Percentiles rank a stretch among this genome's conserved stretches.
phyloP scores from a whole-genome alignment of 495 filamentous ascomycete genomes.

The Beverwykella pulmonaria region DNA sequence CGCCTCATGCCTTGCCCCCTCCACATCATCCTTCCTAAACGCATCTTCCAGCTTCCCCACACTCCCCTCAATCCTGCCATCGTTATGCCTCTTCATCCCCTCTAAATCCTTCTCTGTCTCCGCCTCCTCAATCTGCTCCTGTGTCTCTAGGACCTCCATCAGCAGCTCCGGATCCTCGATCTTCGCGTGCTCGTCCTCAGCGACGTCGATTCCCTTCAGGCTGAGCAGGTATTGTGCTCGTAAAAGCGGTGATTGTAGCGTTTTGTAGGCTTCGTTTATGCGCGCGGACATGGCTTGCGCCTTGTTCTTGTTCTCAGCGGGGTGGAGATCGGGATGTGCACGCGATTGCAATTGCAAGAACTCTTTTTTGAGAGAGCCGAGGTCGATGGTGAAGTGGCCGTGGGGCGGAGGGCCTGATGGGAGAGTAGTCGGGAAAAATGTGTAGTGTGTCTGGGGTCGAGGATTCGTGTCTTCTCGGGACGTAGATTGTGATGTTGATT shows the following conservation, averaged over 20 bases:
- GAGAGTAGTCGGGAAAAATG: slow-evolving; percentile 82
- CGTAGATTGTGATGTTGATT: slow-evolving; percentile 8
- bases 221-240: slow-evolving; percentile 83
- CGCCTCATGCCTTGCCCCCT: slow-evolving; percentile 67
- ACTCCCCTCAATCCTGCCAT: slow-evolving; percentile 62
- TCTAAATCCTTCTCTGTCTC: slow-evolving; percentile 65
- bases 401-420: slow-evolving; percentile 77
- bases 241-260: slow-evolving; percentile 71
- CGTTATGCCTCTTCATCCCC: slow-evolving; percentile 65
- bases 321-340: slow-evolving; percentile 82
- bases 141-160: slow-evolving; percentile 83
- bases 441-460: slow-evolving; percentile 65
- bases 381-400: slow-evolving; percentile 74
- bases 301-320: slow-evolving; percentile 56
- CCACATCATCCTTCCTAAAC: slow-evolving; percentile 69
- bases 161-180: slow-evolving; percentile 73
- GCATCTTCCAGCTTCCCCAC: slow-evolving; percentile 61
- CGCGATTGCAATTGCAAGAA: slow-evolving; percentile 80
- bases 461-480: slow-evolving; percentile 10
- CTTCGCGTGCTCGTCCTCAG: slow-evolving; percentile 67
- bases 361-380: slow-evolving; percentile 68
- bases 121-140: slow-evolving; percentile 82
- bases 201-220: slow-evolving; percentile 73
- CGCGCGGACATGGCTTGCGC: slow-evolving; percentile 73
- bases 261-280: slow-evolving; percentile 89